A percentile compares a stretch with the other conserved stretches of the same genome.
These are phyloP conservation scores for Chaetomium sp. DNA, from an alignment of 2,329 filamentous ascomycete genomes.

Conservation along the genomic window DNA sequence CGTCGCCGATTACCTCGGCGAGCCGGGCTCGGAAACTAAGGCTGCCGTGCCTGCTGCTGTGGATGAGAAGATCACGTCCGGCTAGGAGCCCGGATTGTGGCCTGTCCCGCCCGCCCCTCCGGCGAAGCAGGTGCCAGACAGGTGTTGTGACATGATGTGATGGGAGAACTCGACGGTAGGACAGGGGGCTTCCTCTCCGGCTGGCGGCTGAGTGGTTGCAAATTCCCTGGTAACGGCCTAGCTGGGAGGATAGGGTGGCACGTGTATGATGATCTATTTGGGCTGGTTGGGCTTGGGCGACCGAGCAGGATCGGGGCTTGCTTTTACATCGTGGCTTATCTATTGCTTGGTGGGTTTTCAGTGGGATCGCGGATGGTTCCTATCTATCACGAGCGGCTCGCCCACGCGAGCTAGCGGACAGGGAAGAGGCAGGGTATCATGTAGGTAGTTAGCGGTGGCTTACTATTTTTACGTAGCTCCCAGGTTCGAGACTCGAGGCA, in stretches of 20 bases:
- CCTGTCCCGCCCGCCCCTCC: background rate
- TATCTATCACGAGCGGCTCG: background rate
- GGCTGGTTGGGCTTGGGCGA: slow-evolving; percentile 5
- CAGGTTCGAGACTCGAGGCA: background rate
- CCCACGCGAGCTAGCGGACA: background rate
- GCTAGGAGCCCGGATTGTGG: slow-evolving; percentile 26
- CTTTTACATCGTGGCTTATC: slow-evolving; percentile 4
- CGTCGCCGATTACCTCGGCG: slow-evolving; percentile 44
- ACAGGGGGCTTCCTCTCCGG: background rate
- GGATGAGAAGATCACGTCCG: slow-evolving; percentile 21
- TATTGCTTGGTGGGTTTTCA: background rate
- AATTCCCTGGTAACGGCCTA: background rate
- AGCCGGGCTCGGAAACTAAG: slow-evolving; percentile 46
- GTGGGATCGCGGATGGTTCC: slow-evolving; percentile 4
- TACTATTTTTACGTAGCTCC: background rate
- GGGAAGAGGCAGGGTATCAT: background rate
- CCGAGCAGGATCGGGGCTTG: background rate
- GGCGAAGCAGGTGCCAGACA: slow-evolving; percentile 5
- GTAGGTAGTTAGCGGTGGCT: slow-evolving; percentile 6
- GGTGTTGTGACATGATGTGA: slow-evolving; percentile 29
- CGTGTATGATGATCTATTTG: background rate
- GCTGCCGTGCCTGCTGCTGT: slow-evolving; percentile 30
- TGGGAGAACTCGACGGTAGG: background rate
- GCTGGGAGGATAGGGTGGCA: background rate
- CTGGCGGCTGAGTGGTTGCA: background rate